Base-by-base conservation (phyloP, 1,284 basidiomycete genomes). In the Trametes sp. region DNA sequence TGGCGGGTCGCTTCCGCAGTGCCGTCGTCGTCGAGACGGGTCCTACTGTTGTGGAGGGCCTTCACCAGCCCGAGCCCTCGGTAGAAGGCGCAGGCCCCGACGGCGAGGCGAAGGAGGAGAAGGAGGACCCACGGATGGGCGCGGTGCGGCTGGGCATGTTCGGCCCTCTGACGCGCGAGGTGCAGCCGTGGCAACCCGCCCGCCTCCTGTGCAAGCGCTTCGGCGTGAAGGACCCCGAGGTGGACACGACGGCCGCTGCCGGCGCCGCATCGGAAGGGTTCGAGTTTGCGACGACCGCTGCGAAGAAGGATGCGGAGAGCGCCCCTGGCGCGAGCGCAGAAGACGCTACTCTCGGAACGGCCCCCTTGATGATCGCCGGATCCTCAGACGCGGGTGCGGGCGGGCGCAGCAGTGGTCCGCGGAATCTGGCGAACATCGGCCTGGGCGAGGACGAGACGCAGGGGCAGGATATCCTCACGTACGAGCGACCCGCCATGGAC, bases 131-230 rank as follows among this genome's bases (percentile, higher is more conserved):
- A 2, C 89, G 89, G 69, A 89, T 87, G 67, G 81, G 92, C 67
- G 96, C 97, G 1, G 95, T 94, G 2, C 81, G 84, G 29, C 76
- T 91, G 73, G 95, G 94, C 24, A 94, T 96, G 89, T 98, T 91
- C 74, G 97, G 97, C 0, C 81, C 84, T 13, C 78, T 96, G 72
- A 98, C 96, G 23, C 82, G 96, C 41, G 90, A 92, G 62, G 80
- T 84, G 29, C 84, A 80, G 63, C 74, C 84, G 0, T 98, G 94
- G 89, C 87, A 88, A 69, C 97, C 97, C 0, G 87, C 86, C 23
- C 84, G 84, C 63, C 77, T 98, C 57, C 80, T 99, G 19, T 98
- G 95, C 78, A 98, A 96, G 76, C 87, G 97, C n/a, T 98, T 98
- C 75, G 92, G 93, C 0, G 92, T 98, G 38, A 91, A 90, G 68